These are phyloP conservation scores for Murraya paniculata DNA, from an alignment of 345 rosid genomes.

Conservation along the genomic window DNA sequence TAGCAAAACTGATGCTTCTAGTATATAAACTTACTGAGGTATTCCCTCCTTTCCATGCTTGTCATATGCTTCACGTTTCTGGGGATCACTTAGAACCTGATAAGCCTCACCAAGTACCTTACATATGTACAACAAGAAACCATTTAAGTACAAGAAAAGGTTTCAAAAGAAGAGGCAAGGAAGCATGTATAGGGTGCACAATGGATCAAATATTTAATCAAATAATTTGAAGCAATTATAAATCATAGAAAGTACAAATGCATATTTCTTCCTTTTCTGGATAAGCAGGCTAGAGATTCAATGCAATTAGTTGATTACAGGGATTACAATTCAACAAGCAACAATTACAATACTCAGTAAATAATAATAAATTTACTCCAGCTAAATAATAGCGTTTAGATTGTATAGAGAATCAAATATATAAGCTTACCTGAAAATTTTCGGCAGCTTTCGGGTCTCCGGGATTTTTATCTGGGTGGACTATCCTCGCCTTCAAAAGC, in stretches of 20 bases:
- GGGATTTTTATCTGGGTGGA: slow-evolving; percentile 96
- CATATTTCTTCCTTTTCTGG: background rate
- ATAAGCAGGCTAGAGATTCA: background rate
- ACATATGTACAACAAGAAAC: slow-evolving; percentile 16
- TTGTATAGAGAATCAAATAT: background rate
- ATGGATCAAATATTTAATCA: background rate
- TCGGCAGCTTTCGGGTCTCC: slow-evolving; percentile 85
- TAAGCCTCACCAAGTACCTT: slow-evolving; percentile 95
- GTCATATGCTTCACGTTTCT: slow-evolving; percentile 82
- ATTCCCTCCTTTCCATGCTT: slow-evolving; percentile 82
- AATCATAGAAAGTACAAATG: background rate
- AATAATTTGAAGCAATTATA: background rate
- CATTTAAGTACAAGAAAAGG: slow-evolving; percentile 18
- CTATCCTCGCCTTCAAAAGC: slow-evolving; percentile 69
- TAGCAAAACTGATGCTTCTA: background rate
- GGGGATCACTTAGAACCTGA: slow-evolving; percentile 88
- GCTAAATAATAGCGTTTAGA: background rate
- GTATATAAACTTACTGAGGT: slow-evolving; percentile 53
- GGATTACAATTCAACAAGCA: background rate
- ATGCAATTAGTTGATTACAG: background rate
- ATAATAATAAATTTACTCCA: background rate
- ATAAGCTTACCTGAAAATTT: slow-evolving; percentile 72
- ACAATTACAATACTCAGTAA: background rate
- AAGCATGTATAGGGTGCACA: background rate
- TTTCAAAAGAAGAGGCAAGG: background rate